Conservation (phyloP, 345 rosid species). For the Pistacia atlantica region DNA sequence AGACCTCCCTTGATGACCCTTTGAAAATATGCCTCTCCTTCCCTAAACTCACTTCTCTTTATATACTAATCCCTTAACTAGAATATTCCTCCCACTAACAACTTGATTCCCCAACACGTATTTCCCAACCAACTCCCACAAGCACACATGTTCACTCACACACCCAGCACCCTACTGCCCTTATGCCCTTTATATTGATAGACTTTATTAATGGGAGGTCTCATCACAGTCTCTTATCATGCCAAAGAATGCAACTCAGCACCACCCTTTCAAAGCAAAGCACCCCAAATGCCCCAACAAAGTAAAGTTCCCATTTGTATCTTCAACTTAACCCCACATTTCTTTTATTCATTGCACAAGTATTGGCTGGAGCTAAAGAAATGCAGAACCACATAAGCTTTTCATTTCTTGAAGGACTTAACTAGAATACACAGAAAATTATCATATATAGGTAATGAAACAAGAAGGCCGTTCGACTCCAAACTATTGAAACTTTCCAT, state of each 20-base stretch:
- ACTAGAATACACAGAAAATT: constrained; percentile 1
- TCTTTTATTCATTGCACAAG: constrained; percentile 18
- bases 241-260: not conserved
- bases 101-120: no score
- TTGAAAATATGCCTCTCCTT: no score
- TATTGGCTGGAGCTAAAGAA: constrained; percentile 20
- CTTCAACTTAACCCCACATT: not conserved
- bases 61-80: no score
- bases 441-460: not conserved
- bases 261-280: not conserved
- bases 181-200: no score
- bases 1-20: no score
- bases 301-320: not conserved
- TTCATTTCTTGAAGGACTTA: constrained; percentile 17
- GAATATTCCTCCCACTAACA: no score
- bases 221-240: not conserved
- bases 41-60: no score
- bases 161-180: no score
- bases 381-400: constrained; percentile 15
- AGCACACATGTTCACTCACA: no score
- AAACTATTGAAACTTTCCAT: constrained; percentile 16
- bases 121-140: no score
- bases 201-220: no score
- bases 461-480: not conserved
- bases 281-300: not conserved